Conservation (phyloP, 177 flowering plant genomes). For the Vitis hybrid region DNA sequence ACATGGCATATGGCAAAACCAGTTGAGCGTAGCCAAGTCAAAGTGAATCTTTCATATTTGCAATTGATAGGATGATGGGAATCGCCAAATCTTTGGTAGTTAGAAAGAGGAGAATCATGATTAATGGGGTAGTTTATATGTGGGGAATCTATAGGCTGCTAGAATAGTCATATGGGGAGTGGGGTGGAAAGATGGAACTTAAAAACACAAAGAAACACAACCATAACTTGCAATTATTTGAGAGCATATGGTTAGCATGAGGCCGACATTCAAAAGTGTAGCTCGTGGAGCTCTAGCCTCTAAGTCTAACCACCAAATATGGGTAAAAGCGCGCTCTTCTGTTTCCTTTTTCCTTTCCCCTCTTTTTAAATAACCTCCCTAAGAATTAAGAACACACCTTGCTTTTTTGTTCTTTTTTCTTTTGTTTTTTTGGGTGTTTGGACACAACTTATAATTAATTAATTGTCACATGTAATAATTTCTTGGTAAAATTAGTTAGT, state of each 20-base stretch:
- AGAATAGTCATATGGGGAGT: conserved; percentile 8
- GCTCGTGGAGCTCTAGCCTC: not conserved
- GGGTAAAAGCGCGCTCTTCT: conserved; percentile 12
- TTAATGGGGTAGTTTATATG: not conserved
- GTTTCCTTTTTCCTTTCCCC: not conserved
- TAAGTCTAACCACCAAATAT: not conserved
- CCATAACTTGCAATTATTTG: not conserved
- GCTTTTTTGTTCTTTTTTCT: no score
- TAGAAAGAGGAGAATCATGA: not conserved
- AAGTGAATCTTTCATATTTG: no score
- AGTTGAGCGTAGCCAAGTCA: no score
- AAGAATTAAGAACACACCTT: no score
- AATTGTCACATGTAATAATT: not conserved
- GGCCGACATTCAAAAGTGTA: conserved; percentile 19
- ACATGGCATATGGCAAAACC: no score
- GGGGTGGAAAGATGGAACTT: conserved; percentile 1
- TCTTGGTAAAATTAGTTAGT: no score
- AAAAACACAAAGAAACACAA: conserved; percentile 3
- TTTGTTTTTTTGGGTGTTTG: no score
- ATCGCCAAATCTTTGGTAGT: not conserved
- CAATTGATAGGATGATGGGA: not conserved
- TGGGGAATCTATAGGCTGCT: conserved; percentile 5
- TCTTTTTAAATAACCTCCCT: not conserved
- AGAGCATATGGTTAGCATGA: conserved; percentile 16
- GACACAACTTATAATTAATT: not conserved